Conservation (phyloP, 2,329 filamentous ascomycete genomes). For the Ilyonectria mors-panacis region DNA sequence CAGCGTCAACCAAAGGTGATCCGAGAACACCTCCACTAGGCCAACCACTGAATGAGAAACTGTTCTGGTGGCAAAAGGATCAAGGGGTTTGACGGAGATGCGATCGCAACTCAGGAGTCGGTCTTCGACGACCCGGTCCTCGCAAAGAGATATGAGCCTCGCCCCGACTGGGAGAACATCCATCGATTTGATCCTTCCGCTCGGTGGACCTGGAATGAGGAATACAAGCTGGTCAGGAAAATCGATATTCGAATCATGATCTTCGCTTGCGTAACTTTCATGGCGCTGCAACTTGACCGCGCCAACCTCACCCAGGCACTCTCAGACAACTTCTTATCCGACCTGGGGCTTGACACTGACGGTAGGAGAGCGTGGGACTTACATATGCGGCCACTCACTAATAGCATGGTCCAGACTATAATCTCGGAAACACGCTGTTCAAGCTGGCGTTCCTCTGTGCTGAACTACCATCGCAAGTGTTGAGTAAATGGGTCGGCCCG, state of each 20-base stretch:
- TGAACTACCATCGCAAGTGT: slow-evolving; percentile 71
- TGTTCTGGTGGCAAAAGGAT: slow-evolving; percentile 21
- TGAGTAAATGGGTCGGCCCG: slow-evolving; percentile 70
- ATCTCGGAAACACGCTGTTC: slow-evolving; percentile 54
- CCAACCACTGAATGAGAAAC: slow-evolving; percentile 20
- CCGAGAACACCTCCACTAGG: slow-evolving; percentile 9
- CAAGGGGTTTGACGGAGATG: slow-evolving; percentile 15
- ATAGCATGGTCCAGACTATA: slow-evolving; percentile 47
- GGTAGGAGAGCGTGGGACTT: slow-evolving; percentile 32
- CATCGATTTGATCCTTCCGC: slow-evolving; percentile 64
- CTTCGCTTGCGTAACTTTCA: slow-evolving; percentile 60
- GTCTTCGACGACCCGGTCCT: slow-evolving; percentile 33
- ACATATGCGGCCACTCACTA: neutral
- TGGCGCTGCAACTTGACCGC: slow-evolving; percentile 64
- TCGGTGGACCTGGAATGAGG: slow-evolving; percentile 60
- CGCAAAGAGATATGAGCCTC: slow-evolving; percentile 29
- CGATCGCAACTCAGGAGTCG: slow-evolving; percentile 28
- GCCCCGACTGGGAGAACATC: slow-evolving; percentile 51
- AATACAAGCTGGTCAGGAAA: slow-evolving; percentile 55
- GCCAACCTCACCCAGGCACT: slow-evolving; percentile 64
- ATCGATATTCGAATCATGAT: slow-evolving; percentile 61
- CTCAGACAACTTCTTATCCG: slow-evolving; percentile 63
- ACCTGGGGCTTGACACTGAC: slow-evolving; percentile 61
- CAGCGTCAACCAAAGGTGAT: neutral
- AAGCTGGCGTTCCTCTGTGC: slow-evolving; percentile 51